Evolutionary conservation across 1,284 basidiomycete genomes (phyloP).

Genomic region (Boletus calvinii): DNA sequence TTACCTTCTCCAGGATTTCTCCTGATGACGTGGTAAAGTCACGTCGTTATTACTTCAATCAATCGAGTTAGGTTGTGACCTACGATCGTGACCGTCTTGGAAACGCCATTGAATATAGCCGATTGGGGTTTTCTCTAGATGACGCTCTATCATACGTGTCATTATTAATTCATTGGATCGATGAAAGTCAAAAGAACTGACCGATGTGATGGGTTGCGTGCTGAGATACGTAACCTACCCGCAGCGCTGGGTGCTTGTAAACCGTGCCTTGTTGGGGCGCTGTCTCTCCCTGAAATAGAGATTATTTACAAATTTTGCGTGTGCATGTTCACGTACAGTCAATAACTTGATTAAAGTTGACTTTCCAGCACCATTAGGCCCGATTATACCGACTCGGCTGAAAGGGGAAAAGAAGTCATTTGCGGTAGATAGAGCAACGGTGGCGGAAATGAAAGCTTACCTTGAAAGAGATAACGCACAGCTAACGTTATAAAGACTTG

Average conservation of each 20-base stretch:
- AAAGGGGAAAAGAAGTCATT: constrained; percentile 25
- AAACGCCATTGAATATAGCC: constrained; percentile 99
- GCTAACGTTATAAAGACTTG: constrained; percentile 86
- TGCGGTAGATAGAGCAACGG: constrained; percentile 16
- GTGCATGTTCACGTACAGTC: constrained; percentile 54
- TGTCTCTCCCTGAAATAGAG: constrained; percentile 75
- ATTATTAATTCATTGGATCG: constrained; percentile 19
- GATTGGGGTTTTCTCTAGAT: constrained; percentile 93
- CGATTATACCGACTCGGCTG: constrained; percentile 85
- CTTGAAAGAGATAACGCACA: constrained; percentile 92
- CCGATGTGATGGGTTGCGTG: constrained; percentile 96
- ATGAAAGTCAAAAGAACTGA: constrained; percentile 31
- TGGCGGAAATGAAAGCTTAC: constrained; percentile 42
- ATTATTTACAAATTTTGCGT: constrained; percentile 11
- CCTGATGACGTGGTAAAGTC: constrained; percentile 42
- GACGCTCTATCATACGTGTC: constrained; percentile 59
- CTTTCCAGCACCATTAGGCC: constrained; percentile 94
- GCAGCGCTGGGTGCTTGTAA: constrained; percentile 94
- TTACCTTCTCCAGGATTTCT: constrained; percentile 90
- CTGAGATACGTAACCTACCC: constrained; percentile 97
- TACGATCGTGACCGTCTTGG: constrained; percentile 98
- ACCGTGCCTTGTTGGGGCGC: constrained; percentile 91
- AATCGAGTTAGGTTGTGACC: constrained; percentile 32
- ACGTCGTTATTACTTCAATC: constrained; percentile 13
- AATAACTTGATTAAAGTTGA: constrained; percentile 97